Evolutionary conservation across 768 basidiomycete genomes (phyloP), one percentile per base, ranked within the genome.

Genomic region (Lactarius sanguifluus): DNA sequence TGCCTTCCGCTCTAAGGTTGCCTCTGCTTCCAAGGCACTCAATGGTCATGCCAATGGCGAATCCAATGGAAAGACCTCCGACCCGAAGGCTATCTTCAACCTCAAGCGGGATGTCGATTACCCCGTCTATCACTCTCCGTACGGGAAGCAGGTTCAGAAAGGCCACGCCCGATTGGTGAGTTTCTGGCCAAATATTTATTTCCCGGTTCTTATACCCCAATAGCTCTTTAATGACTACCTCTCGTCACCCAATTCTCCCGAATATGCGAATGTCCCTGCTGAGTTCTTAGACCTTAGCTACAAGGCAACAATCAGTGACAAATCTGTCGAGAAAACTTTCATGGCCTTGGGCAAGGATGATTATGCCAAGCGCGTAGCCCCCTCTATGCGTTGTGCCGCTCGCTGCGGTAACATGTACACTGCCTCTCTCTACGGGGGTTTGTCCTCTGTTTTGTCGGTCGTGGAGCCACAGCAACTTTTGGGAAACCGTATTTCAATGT

Each of bases 401-500:
- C 88, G 95, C 55, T 86, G 96, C 70, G 97, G 97, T 16, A 98
- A 99, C 86, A 96, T 95, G 90, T 98, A 99, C 84, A 96, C 97
- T 15, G 97, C 90, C 16, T 96, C 94, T 18, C 82, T 99, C 13
- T 98, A 96, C 75, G 95, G 94, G 55, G 95, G 94, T 71, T 86
- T 99, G 66, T 91, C 96, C 45, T 94, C 92, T 9, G 81, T 98
- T 34, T 75, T 99, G 52, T 85, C 91, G 55, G 82, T 82, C 30
- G 85, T 92, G 45, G 86, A 88, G 72, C 88, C 92, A 10, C 77
- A 83, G 8, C 82, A 86, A 70, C 81, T 96, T 62, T 77, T 81
- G 72, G 89, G 86, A 79, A 97, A 95, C 83, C 88, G 95, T 32
- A 82, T 96, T 75, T 89, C 88, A 72, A 82, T 98, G 83, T 99